phyloP scores from a whole-genome alignment of 176 grass and related monocot genomes.

The Oropetium thomaeum region DNA sequence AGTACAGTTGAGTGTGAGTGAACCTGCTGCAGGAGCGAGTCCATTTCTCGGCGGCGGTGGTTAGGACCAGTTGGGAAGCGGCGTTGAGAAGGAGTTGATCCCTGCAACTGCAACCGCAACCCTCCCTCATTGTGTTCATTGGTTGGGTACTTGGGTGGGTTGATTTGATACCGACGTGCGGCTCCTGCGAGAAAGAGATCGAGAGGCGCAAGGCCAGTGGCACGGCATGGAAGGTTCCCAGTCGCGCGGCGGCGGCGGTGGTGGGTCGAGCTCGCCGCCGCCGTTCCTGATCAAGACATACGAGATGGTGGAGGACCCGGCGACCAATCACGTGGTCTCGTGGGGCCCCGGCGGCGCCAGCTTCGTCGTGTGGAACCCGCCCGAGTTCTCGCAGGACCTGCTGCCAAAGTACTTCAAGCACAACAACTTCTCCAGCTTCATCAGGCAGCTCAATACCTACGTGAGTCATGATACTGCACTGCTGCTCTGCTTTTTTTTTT shows the following conservation, averaged over 20 bases:
- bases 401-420: constrained; percentile 96
- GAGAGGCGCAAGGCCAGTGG: too few species aligned
- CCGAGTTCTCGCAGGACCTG: constrained; percentile 57
- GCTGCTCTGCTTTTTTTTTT: neutral
- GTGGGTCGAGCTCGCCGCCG: constrained; percentile 41
- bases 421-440: constrained; percentile 97
- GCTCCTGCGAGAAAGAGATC: neutral
- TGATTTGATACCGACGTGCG: neutral
- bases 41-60: constrained; percentile 17
- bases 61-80: constrained; percentile 18
- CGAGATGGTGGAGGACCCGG: constrained; percentile 85
- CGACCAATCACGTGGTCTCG: constrained; percentile 59
- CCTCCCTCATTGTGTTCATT: too few species aligned
- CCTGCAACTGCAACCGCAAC: too few species aligned
- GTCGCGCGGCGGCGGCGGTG: neutral
- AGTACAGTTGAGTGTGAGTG: constrained; percentile 7
- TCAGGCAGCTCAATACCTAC: constrained; percentile 88
- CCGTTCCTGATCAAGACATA: constrained; percentile 79
- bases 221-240: constrained; percentile 35
- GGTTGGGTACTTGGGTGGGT: neutral
- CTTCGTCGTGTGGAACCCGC: constrained; percentile 82
- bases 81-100: constrained; percentile 5
- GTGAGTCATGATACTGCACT: too few species aligned
- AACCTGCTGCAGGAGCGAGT: neutral
- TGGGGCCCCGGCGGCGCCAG: constrained; percentile 60